A percentile compares a stretch with the other conserved stretches of the same genome.
These are phyloP conservation scores for Russula dissimulans DNA, from an alignment of 768 basidiomycete genomes.

Conservation along the genomic window DNA sequence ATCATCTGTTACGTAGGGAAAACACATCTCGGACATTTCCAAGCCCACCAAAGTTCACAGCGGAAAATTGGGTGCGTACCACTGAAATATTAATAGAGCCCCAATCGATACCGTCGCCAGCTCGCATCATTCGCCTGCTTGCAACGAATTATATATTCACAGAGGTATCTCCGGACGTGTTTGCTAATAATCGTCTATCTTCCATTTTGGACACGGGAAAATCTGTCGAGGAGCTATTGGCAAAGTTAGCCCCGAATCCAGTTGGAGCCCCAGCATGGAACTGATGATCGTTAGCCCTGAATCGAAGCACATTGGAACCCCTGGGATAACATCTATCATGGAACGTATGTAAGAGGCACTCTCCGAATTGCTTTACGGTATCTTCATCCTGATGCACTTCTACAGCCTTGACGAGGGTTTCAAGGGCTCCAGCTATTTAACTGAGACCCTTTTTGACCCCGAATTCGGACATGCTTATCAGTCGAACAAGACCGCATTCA, in stretches of 20 bases:
- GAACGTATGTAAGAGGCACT: constrained; percentile 4
- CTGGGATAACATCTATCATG: constrained; percentile 2
- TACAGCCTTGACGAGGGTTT: constrained; percentile 19
- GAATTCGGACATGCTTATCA: background rate
- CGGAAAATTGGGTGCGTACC: constrained; percentile 14
- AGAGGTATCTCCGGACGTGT: constrained; percentile 24
- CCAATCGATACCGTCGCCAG: background rate
- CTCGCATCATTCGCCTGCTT: constrained; percentile 24
- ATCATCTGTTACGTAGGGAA: constrained; percentile 1
- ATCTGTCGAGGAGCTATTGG: constrained; percentile 19
- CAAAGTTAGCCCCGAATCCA: background rate
- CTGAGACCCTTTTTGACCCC: constrained; percentile 20
- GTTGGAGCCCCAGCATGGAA: too few species aligned
- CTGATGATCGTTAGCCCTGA: background rate
- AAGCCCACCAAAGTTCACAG: constrained; percentile 21
- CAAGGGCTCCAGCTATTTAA: constrained; percentile 20
- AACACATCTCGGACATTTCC: constrained; percentile 32
- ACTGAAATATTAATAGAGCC: background rate
- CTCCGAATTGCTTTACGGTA: background rate
- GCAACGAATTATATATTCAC: constrained; percentile 25
- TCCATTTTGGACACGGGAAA: constrained; percentile 27
- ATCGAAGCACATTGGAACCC: constrained; percentile 6
- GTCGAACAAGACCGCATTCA: background rate
- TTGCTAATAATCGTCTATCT: constrained; percentile 25
- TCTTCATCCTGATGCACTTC: background rate